Conservation (phyloP, 2,329 filamentous ascomycete species). For the Trichoderma breve region DNA sequence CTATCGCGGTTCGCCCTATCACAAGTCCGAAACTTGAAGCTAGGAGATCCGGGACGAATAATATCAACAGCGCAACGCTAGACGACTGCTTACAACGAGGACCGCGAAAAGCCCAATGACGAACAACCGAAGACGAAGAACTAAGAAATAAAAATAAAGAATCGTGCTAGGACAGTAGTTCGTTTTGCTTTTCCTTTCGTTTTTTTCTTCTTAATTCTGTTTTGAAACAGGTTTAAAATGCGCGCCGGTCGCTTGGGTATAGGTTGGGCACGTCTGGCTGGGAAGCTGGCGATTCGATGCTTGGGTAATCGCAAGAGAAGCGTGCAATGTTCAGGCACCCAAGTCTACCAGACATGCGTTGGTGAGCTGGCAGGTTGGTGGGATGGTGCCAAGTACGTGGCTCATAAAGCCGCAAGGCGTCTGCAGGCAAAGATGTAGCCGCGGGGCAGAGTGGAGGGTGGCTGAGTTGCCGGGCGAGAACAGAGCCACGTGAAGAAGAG, state of each 20-base stretch:
- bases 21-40: conserved; percentile 16
- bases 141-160: neutral
- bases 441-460: conserved; percentile 26
- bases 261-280: conserved; percentile 47
- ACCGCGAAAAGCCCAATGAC: conserved; percentile 22
- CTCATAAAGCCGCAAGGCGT: conserved; percentile 55
- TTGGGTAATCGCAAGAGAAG: conserved; percentile 38
- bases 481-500: conserved; percentile 45
- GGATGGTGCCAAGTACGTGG: conserved; percentile 48
- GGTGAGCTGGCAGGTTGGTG: conserved; percentile 60
- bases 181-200: neutral
- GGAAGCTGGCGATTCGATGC: conserved; percentile 20
- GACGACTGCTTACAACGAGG: conserved; percentile 13
- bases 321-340: conserved; percentile 47
- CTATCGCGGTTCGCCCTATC: conserved; percentile 25
- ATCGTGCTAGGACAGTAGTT: conserved; percentile 28
- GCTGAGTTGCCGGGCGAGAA: conserved; percentile 34
- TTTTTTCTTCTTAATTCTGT: neutral
- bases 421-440: conserved; percentile 49
- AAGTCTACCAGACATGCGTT: conserved; percentile 58
- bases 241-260: conserved; percentile 38
- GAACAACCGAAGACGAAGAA: conserved; percentile 25
- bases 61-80: conserved; percentile 19
- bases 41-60: conserved; percentile 23
- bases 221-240: conserved; percentile 33